phyloP scores from a whole-genome alignment of 495 filamentous ascomycete genomes.

The Neurospora terricola region DNA sequence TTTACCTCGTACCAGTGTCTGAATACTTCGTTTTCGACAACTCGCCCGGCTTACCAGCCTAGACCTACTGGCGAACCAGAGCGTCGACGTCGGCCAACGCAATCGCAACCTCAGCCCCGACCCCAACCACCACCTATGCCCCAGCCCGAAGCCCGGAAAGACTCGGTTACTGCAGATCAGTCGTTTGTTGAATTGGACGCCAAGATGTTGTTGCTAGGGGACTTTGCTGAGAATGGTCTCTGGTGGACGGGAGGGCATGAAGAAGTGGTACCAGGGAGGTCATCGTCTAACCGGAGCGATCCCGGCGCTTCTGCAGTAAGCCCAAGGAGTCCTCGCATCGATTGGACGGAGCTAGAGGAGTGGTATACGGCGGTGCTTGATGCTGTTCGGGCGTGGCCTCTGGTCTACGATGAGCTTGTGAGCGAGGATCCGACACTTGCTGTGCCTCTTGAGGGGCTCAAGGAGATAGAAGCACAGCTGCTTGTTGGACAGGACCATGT shows the following conservation, averaged over 20 bases:
- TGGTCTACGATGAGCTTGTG: slow-evolving; percentile 45
- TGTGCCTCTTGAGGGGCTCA: slow-evolving; percentile 22
- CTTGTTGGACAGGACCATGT: slow-evolving; percentile 58
- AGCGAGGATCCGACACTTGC: slow-evolving; percentile 9
- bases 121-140: neutral
- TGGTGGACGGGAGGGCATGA: slow-evolving; percentile 67
- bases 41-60: slow-evolving; percentile 22
- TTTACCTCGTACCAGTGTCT: slow-evolving; percentile 63
- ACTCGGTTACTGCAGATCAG: slow-evolving; percentile 19
- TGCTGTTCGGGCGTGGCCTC: slow-evolving; percentile 41
- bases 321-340: slow-evolving; percentile 56
- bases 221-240: slow-evolving; percentile 71
- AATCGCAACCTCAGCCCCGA: neutral
- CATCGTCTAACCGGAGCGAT: slow-evolving; percentile 24
- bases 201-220: slow-evolving; percentile 68
- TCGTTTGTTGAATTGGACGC: slow-evolving; percentile 49
- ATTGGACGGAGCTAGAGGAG: slow-evolving; percentile 61
- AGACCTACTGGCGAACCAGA: slow-evolving; percentile 3
- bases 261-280: slow-evolving; percentile 25
- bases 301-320: slow-evolving; percentile 37
- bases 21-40: slow-evolving; percentile 58
- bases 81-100: slow-evolving; percentile 8
- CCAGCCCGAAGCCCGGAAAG: slow-evolving; percentile 17
- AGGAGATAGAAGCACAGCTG: slow-evolving; percentile 49
- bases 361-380: slow-evolving; percentile 70